Evolutionary conservation across 2,329 filamentous ascomycete species (phyloP), one percentile per base, ranked within the genome.

Genomic region (Penicillium sp.): DNA sequence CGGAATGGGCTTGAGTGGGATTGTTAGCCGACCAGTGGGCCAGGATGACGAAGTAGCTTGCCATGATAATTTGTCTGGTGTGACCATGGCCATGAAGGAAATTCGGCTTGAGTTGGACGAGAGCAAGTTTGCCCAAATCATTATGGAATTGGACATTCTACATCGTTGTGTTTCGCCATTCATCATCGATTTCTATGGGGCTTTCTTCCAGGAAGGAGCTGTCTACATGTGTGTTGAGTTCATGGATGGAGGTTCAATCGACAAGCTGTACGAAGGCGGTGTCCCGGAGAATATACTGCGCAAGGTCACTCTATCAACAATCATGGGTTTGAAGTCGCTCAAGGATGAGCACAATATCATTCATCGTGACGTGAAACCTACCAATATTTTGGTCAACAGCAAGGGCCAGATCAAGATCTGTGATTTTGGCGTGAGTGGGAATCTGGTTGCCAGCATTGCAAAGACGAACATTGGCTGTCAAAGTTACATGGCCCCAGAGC

Each of bases 261-360:
- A 99, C 79, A 97, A 97, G 72, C 77, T 99, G 10, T 99, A 99
- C 70, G 83, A 83, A 9, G 90, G 92, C 53, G 94, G 94, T 37
- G 87, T 99, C 8, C 91, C 94, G 0, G 94, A 99, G 70, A 84
- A 84, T 34, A 87, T 99, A 0, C 77, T 99, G 45, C 85, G 87
- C 48, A 97, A 97, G 71, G 94, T 99, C 58, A 91, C 93, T 0
- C 84, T 94, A 58, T 88, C 89, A 17, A 97, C 94, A 0, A 85
- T 94, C 6, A 90, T 92, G 82, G 94, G 94, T 0, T 79, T 99
- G 56, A 97, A 96, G 76, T 86, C 87, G 17, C 77, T 99, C 54
- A 99, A 99, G 72, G 94, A 99, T 56, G 91, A 97, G 55, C 94
- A 99, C 78, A 97, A 96, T 75, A 99, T 99, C 73, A 99, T 99